Base-by-base conservation (phyloP, 2,329 filamentous ascomycete genomes). In the Chrysoporthe austroafricana region DNA sequence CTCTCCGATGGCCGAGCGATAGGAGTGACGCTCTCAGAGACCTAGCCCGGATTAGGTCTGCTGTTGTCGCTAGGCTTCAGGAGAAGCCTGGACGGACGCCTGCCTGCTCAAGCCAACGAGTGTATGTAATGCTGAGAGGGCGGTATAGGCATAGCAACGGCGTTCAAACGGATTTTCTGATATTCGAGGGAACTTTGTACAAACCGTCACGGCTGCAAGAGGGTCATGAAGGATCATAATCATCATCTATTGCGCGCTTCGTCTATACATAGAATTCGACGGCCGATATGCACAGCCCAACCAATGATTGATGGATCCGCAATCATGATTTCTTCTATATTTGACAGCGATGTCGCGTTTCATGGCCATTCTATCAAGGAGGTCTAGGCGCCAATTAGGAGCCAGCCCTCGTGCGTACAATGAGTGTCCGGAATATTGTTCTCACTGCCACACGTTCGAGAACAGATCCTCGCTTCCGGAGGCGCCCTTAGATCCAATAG, bases 391-490 rank as follows among this genome's bases (percentile, higher is more conserved):
- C 48, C 48, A 32, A 26, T 26, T 4, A n/a, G 56, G 3, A 14
- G 34, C 39, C n/a, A 11, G 7, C 6, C n/a, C 2, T 21, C 36
- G 11, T 7, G 36, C 39, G 39, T 42, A 9, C 18, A 18, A 11
- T 13, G 6, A 58, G 42, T 54, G 36, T 14, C 36, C 9, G 16
- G 18, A 5, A 44, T 60, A 16, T 14, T 14, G 9, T 16, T 67
- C 75, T 79, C 42, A 97, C 81, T 94, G 87, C 95, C 95, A 98
- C 62, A 98, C 95, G 79, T 98, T 98, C 43, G 91, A 94, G 79
- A 98, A 98, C 74, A 98, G 78, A 81, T 98, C 95, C 72, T 97
- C 95, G 65, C 88, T 89, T 64, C 85, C 88, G 26, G 86, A 89
- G 72, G 90, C 87, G 16, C 86, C 86, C 66, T 70, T 70, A 3